A percentile compares a stretch with the other conserved stretches of the same genome.
Evolutionary conservation across 441 rosid genomes (phyloP).

Genomic region (Mallotus japonicus): DNA sequence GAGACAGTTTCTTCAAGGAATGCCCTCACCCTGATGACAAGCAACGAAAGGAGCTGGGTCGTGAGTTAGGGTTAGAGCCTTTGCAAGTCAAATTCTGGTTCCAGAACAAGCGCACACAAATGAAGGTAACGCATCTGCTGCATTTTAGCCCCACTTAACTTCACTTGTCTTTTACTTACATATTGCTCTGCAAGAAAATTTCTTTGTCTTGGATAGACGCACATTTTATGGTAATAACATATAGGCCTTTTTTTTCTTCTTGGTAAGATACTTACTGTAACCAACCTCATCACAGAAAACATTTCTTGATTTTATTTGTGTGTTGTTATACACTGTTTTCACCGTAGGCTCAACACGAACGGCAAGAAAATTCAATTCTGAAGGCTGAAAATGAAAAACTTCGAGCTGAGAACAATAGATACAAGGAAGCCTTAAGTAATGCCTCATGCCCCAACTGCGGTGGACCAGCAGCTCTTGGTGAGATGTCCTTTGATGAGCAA

Average conservation of each 20-base stretch:
- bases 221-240: neutral
- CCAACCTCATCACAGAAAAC: neutral
- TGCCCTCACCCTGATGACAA: conserved; percentile 98
- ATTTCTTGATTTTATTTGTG: neutral
- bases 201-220: neutral
- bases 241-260: neutral
- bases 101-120: conserved; percentile 98
- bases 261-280: neutral
- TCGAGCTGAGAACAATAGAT: conserved; percentile 77
- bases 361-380: conserved; percentile 71
- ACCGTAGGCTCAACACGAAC: conserved; percentile 77
- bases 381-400: conserved; percentile 83
- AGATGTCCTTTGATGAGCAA: conserved; percentile 97
- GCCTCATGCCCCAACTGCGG: conserved; percentile 95
- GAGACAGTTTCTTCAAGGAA: conserved; percentile 75
- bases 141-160: neutral
- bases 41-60: conserved; percentile 87
- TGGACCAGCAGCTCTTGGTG: conserved; percentile 87
- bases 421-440: conserved; percentile 76
- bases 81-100: conserved; percentile 97
- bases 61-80: conserved; percentile 76
- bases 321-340: neutral
- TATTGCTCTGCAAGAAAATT: neutral
- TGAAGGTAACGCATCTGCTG: conserved; percentile 57
- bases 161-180: neutral